A percentile compares a stretch with the other conserved stretches of the same genome.
phyloP scores from a whole-genome alignment of 192 early-diverging fungal species.

The Geranomyces michiganensis region DNA sequence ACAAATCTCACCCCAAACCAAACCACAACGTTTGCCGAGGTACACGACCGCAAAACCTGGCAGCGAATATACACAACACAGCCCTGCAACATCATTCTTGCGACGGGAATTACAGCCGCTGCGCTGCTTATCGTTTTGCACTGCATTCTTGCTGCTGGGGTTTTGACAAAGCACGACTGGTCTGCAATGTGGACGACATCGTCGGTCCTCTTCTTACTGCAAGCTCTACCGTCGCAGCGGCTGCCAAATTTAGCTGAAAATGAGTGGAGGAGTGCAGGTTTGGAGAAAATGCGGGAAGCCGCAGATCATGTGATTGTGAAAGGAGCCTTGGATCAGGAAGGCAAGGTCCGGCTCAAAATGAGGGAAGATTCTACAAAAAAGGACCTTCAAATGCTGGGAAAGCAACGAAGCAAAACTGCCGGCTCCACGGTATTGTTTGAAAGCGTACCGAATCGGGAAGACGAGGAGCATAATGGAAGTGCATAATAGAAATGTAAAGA shows the following conservation, averaged over 20 bases:
- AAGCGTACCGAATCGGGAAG: too few relatives aligned
- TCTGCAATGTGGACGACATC: constrained; percentile 4
- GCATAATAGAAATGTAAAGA: too few relatives aligned
- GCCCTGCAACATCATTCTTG: constrained; percentile 8
- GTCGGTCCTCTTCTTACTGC: not conserved
- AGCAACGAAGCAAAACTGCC: too few relatives aligned
- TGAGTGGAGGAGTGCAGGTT: not conserved
- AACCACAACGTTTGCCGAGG: not conserved
- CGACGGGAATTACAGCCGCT: not conserved
- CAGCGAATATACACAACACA: constrained; percentile 6
- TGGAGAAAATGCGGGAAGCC: not conserved
- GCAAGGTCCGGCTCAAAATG: not conserved
- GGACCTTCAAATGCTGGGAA: too few relatives aligned
- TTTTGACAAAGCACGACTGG: not conserved
- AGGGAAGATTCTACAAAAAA: too few relatives aligned
- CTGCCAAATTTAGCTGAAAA: not conserved
- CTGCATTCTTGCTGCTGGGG: not conserved
- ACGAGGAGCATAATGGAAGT: too few relatives aligned
- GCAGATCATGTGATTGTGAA: not conserved
- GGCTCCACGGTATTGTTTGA: too few relatives aligned
- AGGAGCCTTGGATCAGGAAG: not conserved
- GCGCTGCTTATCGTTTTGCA: not conserved
- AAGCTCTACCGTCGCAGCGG: not conserved
- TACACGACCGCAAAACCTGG: not conserved
- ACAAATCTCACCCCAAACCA: not conserved